Conservation (phyloP, 1,284 basidiomycete genomes). For the Sparassis latifolia region DNA sequence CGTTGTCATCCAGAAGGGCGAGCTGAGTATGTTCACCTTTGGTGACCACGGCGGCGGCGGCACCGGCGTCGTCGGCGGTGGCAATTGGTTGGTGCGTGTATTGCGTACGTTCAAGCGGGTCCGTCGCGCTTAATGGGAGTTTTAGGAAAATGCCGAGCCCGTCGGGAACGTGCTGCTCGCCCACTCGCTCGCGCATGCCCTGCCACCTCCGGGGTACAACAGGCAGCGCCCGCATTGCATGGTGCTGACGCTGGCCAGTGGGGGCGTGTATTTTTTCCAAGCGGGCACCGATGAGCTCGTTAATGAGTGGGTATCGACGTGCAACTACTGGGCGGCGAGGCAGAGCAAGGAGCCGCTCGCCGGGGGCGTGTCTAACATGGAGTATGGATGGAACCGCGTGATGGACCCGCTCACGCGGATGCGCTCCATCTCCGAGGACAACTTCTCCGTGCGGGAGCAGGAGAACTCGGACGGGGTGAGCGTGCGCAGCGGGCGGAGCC, state of each 20-base stretch:
- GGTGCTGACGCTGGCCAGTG: conserved; percentile 85
- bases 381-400: conserved; percentile 94
- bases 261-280: conserved; percentile 94
- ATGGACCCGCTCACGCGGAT: conserved; percentile 44
- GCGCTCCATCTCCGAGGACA: conserved; percentile 50
- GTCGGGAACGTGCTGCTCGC: conserved; percentile 80
- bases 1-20: conserved; percentile 90
- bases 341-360: conserved; percentile 89
- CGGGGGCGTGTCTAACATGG: conserved; percentile 97
- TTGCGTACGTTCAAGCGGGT: background rate
- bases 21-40: conserved; percentile 92
- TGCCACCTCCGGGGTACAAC: conserved; percentile 91
- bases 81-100: conserved; percentile 88
- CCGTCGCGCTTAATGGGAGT: background rate
- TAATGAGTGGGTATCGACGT: conserved; percentile 96
- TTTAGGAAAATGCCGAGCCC: conserved; percentile 75
- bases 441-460: conserved; percentile 41
- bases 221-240: conserved; percentile 88
- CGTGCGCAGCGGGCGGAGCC: conserved; percentile 60
- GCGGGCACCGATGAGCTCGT: conserved; percentile 96
- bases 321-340: conserved; percentile 98
- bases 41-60: conserved; percentile 59
- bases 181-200: conserved; percentile 82
- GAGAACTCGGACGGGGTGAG: conserved; percentile 60
- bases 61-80: conserved; percentile 77